Evolutionary conservation across 2,329 filamentous ascomycete species (phyloP).

Genomic region (Pezicula neosporulosa): DNA sequence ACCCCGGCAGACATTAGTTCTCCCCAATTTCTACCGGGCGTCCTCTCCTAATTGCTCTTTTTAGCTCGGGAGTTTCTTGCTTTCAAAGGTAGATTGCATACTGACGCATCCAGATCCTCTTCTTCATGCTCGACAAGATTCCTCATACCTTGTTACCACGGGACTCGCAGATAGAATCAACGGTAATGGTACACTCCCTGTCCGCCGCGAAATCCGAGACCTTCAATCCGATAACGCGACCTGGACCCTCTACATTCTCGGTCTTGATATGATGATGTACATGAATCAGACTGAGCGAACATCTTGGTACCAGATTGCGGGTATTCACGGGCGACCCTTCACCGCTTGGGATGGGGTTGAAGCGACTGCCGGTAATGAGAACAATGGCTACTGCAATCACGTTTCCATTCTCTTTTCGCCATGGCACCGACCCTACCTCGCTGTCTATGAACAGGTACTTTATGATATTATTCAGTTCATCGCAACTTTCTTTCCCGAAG

Average conservation of each 20-base stretch:
- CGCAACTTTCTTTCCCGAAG: conserved; percentile 30
- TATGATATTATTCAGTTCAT: conserved; percentile 42
- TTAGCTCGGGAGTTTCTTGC: too few relatives aligned
- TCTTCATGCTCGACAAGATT: not conserved
- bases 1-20: too few relatives aligned
- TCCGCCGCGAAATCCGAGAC: conserved; percentile 21
- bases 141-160: conserved; percentile 6
- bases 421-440: conserved; percentile 55
- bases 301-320: conserved; percentile 25
- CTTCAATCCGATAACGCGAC: conserved; percentile 17
- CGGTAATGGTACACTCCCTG: conserved; percentile 14
- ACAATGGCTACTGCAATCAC: conserved; percentile 24
- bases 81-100: too few relatives aligned
- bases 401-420: conserved; percentile 24
- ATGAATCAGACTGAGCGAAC: conserved; percentile 15
- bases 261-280: conserved; percentile 21
- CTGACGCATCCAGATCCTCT: not conserved
- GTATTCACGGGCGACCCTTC: conserved; percentile 25
- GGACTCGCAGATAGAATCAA: conserved; percentile 12
- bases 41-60: too few relatives aligned
- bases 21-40: too few relatives aligned
- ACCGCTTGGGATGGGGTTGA: conserved; percentile 18
- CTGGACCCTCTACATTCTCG: conserved; percentile 26
- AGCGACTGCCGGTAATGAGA: conserved; percentile 9
- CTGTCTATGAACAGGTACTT: conserved; percentile 55